Evolutionary conservation across 176 grass and related monocot species (phyloP), one percentile per base, ranked within the genome.

Genomic region (Raddia distichophylla): DNA sequence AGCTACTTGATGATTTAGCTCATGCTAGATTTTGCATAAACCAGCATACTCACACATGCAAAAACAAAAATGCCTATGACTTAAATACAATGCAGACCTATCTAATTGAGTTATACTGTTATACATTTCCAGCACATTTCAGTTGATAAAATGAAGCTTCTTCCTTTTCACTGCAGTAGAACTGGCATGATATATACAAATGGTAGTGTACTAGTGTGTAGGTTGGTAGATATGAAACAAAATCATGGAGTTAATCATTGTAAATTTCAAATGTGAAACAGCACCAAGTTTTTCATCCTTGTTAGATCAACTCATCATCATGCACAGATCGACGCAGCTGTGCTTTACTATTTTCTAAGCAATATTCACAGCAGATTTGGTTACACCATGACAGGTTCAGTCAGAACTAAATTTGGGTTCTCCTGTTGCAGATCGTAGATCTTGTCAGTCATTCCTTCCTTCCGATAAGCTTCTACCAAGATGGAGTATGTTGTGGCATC

Each of bases 381-480:
- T 79, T 67, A 88, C 10, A 73, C 80, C 80, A 83, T 78, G 64
- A 86, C 85, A 86, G 90, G 69, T 64, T 89, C 78, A 84, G 53
- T 60, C 0, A 60, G 42, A 71, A 92, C 83, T 43, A 81, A 79
- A 79, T 50, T 84, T 16, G 79, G 89, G 69, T 91, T 86, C 80
- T 86, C 88, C 61, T 93, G 85, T 82, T 98, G 83, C 68, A 98
- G 72, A 83, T 82, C 81, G 47, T 89, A 98, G 53, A 98, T 94
- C 79, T 98, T 98, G 55, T 98, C 95, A 5, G 79, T 89, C 95
- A 94, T 93, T 86, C 92, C 95, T 91, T 98, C 86, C 66, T 98
- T 98, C 56, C 27, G 75, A 75, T 91, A 98, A 88, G 92, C 95
- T 84, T 91, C 90, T 40, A 89, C 83, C 83, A 98, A 91, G 67